phyloP scores from a whole-genome alignment of 169 alveolate genomes.

The Cryptosporidium sp. region DNA sequence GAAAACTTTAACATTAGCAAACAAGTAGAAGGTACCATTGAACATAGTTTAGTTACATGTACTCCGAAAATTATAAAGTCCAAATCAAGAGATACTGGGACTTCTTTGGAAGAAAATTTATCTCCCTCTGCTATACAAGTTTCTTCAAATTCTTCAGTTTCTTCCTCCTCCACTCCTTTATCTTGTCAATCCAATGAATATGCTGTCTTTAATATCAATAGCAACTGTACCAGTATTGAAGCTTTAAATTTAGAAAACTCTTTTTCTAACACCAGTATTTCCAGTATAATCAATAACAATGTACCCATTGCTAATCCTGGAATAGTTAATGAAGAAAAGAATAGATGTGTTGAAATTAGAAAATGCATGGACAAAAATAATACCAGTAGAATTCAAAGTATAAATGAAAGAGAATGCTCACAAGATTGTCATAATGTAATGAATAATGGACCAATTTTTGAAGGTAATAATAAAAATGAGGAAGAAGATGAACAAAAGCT shows the following conservation, averaged over 20 bases:
- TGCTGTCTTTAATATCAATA: neutral
- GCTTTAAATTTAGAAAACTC: neutral
- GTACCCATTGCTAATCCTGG: neutral
- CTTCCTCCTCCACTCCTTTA: neutral
- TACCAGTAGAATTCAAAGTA: neutral
- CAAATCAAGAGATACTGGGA: neutral
- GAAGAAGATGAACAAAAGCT: neutral
- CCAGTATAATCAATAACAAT: neutral
- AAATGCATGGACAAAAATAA: neutral
- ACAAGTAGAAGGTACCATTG: neutral
- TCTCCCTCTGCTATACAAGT: neutral
- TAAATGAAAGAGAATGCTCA: neutral
- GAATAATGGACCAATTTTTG: neutral
- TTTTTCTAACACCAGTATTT: neutral
- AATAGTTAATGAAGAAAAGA: neutral
- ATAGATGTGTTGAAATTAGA: neutral
- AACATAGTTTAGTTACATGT: too few relatives aligned
- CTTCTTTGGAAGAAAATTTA: too few relatives aligned
- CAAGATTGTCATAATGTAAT: neutral
- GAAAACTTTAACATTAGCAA: neutral
- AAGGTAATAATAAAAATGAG: neutral
- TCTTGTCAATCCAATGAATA: neutral
- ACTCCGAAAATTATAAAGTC: neutral
- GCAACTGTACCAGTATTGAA: constrained; percentile 12
- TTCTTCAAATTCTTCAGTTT: neutral